Conservation (phyloP, 2,329 filamentous ascomycete genomes). For the Podosphaera fusca region DNA sequence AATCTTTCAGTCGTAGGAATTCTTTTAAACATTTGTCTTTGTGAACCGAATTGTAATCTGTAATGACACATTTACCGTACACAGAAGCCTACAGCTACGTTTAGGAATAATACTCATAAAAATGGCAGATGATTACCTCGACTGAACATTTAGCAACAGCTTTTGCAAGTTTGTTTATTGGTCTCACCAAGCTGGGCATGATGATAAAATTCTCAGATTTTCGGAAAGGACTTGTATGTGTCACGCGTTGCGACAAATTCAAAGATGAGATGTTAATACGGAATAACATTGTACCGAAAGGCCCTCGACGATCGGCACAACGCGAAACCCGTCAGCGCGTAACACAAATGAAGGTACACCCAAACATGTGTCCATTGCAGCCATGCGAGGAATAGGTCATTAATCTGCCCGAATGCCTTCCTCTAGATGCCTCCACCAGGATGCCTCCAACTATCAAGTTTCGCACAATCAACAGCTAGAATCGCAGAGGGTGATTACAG, state of each 20-base stretch:
- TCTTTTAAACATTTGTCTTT: conserved; percentile 79
- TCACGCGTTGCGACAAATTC: too few species aligned
- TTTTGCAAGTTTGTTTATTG: conserved; percentile 45
- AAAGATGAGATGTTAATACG: too few species aligned
- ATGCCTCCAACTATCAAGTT: conserved; percentile 10
- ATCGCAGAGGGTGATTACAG: conserved; percentile 27
- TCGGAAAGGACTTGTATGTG: too few species aligned
- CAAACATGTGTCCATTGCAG: background rate
- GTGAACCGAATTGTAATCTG: conserved; percentile 71
- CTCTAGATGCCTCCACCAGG: conserved; percentile 13
- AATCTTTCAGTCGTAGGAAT: conserved; percentile 69
- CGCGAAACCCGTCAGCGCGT: background rate
- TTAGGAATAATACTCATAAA: background rate
- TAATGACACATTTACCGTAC: conserved; percentile 80
- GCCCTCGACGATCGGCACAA: background rate
- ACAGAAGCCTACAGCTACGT: conserved; percentile 37
- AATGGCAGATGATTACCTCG: conserved; percentile 26
- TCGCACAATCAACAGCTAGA: conserved; percentile 6
- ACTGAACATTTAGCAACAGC: conserved; percentile 40
- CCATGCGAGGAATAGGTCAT: conserved; percentile 6
- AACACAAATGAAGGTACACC: background rate
- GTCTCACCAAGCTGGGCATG: conserved; percentile 25
- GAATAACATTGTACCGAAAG: too few species aligned
- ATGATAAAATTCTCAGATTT: too few species aligned
- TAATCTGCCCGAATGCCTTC: conserved; percentile 11